Conservation (phyloP, 2,329 filamentous ascomycete genomes). For the Corynespora cassiicola region DNA sequence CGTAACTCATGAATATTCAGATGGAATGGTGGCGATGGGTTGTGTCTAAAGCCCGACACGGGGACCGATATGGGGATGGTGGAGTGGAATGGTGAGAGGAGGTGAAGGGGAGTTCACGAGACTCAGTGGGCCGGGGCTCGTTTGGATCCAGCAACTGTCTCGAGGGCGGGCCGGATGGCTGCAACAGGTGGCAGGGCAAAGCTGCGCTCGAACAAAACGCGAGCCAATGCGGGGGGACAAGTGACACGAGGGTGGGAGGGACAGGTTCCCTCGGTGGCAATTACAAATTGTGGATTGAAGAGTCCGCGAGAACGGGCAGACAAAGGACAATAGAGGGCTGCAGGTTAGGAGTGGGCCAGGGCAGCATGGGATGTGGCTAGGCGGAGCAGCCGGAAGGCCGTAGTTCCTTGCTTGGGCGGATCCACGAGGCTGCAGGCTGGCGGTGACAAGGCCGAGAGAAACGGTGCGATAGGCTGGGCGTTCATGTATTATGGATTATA, state of each 20-base stretch:
- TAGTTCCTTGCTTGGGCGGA: conserved; percentile 34
- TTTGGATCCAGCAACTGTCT: too few species aligned
- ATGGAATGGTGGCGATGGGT: conserved; percentile 33
- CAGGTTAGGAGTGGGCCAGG: conserved; percentile 22
- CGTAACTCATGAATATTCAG: conserved; percentile 44
- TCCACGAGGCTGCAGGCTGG: conserved; percentile 21
- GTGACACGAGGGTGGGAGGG: conserved; percentile 8
- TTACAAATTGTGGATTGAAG: conserved; percentile 21
- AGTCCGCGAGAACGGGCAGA: conserved; percentile 13
- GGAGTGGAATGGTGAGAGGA: conserved; percentile 3
- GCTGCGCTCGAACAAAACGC: background rate
- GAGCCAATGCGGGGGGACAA: conserved; percentile 22
- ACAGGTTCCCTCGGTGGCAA: conserved; percentile 9
- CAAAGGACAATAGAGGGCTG: conserved; percentile 15
- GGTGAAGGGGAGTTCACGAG: conserved; percentile 7
- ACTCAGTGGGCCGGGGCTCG: too few species aligned
- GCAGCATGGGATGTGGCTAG: conserved; percentile 21
- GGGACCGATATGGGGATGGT: conserved; percentile 17
- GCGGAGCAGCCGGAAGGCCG: conserved; percentile 24
- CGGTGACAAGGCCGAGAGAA: conserved; percentile 19
- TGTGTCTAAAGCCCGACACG: conserved; percentile 43
- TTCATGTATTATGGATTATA: conserved; percentile 31
- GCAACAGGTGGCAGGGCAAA: conserved; percentile 10
- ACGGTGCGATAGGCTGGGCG: conserved; percentile 17
- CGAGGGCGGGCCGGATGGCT: too few species aligned